phyloP scores from a whole-genome alignment of 306 rosid genomes.

The Pyrus communis region DNA sequence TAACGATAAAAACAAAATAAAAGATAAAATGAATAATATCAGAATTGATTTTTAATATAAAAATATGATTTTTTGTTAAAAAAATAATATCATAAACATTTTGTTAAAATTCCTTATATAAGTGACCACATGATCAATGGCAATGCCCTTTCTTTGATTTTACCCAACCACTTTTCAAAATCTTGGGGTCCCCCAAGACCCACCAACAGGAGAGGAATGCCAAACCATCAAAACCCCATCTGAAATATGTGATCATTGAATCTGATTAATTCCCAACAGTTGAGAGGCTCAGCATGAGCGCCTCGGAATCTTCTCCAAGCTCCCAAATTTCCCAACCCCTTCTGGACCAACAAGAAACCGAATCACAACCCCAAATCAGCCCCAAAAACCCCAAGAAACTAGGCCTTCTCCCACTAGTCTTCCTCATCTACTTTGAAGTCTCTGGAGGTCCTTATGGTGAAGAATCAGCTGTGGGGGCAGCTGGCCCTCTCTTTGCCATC shows the following conservation, averaged over 20 bases:
- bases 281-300: not conserved
- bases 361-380: not conserved
- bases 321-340: conserved; percentile 7
- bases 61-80: too few species aligned
- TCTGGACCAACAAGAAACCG: not conserved
- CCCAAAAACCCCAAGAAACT: conserved; percentile 19
- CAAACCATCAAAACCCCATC: not conserved
- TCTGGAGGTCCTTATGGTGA: conserved; percentile 34
- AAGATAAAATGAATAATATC: too few species aligned
- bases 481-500: conserved; percentile 32
- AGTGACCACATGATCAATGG: too few species aligned
- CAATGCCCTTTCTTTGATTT: not conserved
- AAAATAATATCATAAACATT: too few species aligned
- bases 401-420: conserved; percentile 26
- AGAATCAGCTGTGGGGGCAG: conserved; percentile 24
- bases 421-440: conserved; percentile 42
- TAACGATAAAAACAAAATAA: too few species aligned
- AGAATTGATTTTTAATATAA: too few species aligned
- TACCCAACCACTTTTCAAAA: not conserved
- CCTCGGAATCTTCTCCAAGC: not conserved
- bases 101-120: too few species aligned
- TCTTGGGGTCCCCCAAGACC: not conserved
- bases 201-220: not conserved
- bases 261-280: not conserved
- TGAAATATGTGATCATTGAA: not conserved